phyloP scores from a whole-genome alignment of 768 basidiomycete species.

The Cyclocybe aegerita region DNA sequence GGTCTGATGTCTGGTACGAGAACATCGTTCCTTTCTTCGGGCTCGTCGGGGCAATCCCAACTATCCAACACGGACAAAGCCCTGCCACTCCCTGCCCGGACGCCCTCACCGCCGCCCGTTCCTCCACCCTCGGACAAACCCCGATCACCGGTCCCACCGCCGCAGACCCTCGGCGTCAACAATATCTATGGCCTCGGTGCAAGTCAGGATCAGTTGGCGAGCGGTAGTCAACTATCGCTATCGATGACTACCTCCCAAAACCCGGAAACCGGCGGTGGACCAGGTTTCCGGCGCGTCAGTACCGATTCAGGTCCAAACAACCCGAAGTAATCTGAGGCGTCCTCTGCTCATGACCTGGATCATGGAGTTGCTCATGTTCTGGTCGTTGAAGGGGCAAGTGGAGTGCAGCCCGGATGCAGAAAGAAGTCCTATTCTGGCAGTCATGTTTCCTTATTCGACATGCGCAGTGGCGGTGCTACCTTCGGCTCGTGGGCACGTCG shows the following conservation, averaged over 20 bases:
- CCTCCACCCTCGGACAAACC: conserved; percentile 25
- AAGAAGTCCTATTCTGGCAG: too few relatives aligned
- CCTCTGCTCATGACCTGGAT: too few relatives aligned
- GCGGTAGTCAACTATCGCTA: conserved; percentile 13
- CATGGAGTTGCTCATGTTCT: too few relatives aligned
- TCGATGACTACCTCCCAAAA: conserved; percentile 17
- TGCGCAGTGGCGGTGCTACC: too few relatives aligned
- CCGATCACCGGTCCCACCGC: conserved; percentile 10
- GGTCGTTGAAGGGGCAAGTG: too few relatives aligned
- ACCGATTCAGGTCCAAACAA: neutral
- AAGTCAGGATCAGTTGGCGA: conserved; percentile 12
- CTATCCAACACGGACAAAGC: conserved; percentile 23
- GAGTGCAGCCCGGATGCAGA: too few relatives aligned
- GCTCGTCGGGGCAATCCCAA: conserved; percentile 32
- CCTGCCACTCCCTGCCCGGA: conserved; percentile 20
- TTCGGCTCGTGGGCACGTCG: too few relatives aligned
- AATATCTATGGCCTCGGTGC: conserved; percentile 5
- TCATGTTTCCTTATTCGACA: too few relatives aligned
- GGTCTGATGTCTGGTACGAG: conserved; percentile 39
- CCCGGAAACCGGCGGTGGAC: conserved; percentile 5
- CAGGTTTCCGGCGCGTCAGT: neutral
- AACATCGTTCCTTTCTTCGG: too few relatives aligned
- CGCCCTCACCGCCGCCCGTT: conserved; percentile 22
- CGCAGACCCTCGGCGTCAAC: conserved; percentile 2
- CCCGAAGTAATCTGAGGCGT: neutral